Percentiles rank a stretch among this genome's conserved stretches.
Evolutionary conservation across 2,329 filamentous ascomycete species (phyloP).

Genomic region (Fusarium tricinctum): DNA sequence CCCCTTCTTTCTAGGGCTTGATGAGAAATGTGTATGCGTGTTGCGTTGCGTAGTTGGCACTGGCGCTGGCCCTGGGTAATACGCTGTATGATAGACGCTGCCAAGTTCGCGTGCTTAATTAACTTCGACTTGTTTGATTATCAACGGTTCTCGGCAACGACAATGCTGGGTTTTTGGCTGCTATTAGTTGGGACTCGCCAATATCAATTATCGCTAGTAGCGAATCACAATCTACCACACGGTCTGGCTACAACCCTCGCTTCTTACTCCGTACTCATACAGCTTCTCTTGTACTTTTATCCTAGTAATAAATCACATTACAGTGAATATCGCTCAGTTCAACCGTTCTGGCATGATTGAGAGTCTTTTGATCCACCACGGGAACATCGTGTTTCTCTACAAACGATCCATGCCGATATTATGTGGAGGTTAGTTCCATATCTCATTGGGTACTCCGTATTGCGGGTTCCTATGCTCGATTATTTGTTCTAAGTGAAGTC

Average conservation of each 20-base stretch:
- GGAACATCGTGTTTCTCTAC: conserved; percentile 22
- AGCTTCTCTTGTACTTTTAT: not conserved
- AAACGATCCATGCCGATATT: not conserved
- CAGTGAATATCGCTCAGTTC: not conserved
- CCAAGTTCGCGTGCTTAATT: conserved; percentile 8
- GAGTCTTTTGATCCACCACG: not conserved
- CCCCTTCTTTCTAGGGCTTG: conserved; percentile 24
- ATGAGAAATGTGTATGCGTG: not conserved
- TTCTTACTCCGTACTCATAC: too few species aligned
- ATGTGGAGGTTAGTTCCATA: not conserved
- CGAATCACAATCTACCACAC: not conserved
- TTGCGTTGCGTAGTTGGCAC: not conserved
- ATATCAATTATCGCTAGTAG: not conserved
- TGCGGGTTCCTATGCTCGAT: not conserved
- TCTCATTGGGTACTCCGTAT: not conserved
- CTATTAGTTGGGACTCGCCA: not conserved
- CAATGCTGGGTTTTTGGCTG: conserved; percentile 4
- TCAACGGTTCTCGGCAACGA: conserved; percentile 14
- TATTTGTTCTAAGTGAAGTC: not conserved
- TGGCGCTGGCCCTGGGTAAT: not conserved
- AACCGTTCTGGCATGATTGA: conserved; percentile 6
- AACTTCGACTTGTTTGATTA: conserved; percentile 14
- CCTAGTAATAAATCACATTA: not conserved
- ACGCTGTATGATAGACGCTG: not conserved
- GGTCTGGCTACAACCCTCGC: not conserved